Percentiles rank a stretch among this genome's conserved stretches.
phyloP scores from a whole-genome alignment of 371 early-diverging fungal species.

The Fennellomyces sp. region DNA sequence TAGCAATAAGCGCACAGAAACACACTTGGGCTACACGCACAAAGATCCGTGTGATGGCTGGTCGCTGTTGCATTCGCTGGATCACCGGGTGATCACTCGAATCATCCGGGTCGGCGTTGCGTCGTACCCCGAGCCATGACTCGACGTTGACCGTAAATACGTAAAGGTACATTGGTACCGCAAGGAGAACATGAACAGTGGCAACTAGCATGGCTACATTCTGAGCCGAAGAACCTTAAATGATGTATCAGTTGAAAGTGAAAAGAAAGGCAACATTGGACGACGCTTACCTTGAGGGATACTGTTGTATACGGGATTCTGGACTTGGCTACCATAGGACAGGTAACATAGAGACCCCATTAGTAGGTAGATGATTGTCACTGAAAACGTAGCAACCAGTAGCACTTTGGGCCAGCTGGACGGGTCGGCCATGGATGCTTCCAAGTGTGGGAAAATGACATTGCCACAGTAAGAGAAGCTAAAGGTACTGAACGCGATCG shows the following conservation, averaged over 20 bases:
- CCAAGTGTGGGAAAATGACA: conserved; percentile 62
- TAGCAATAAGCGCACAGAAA: conserved; percentile 59
- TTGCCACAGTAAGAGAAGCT: conserved; percentile 25
- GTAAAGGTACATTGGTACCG: conserved; percentile 81
- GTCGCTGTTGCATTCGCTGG: neutral
- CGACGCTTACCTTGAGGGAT: conserved; percentile 40
- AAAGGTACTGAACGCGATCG: conserved; percentile 28
- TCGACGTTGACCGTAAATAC: conserved; percentile 74
- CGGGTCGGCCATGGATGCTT: conserved; percentile 74
- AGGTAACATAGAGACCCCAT: conserved; percentile 77
- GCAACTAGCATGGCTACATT: conserved; percentile 72
- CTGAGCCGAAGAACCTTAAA: conserved; percentile 36
- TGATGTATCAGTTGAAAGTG: neutral
- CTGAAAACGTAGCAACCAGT: conserved; percentile 63
- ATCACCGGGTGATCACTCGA: neutral
- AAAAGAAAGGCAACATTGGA: neutral
- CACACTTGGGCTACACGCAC: conserved; percentile 57
- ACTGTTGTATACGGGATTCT: conserved; percentile 69
- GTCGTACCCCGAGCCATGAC: conserved; percentile 22
- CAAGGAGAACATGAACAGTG: conserved; percentile 79
- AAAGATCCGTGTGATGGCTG: conserved; percentile 46
- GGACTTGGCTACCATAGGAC: conserved; percentile 75
- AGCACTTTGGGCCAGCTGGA: conserved; percentile 71
- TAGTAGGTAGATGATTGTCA: conserved; percentile 73
- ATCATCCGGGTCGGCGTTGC: neutral